Conservation (phyloP, 148 eudicot species). For the Hydrangea macrophylla region DNA sequence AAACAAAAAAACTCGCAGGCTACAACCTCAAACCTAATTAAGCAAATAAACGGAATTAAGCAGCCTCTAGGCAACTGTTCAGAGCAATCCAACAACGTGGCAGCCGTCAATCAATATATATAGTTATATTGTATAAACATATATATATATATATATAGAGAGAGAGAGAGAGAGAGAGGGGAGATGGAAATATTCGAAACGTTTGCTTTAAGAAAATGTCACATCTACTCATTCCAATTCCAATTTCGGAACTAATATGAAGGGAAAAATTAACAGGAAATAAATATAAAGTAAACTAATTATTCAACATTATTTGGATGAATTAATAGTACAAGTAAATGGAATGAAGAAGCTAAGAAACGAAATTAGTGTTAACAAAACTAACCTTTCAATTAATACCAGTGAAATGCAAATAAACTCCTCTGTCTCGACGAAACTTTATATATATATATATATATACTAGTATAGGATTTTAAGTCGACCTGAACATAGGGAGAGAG, state of each 20-base stretch:
- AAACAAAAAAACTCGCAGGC: not conserved
- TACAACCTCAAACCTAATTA: not conserved
- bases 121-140: no score
- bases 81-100: not conserved
- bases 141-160: not conserved
- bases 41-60: not conserved
- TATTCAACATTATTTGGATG: not conserved
- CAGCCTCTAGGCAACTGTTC: no score
- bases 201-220: constrained; percentile 20
- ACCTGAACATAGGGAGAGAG: not conserved
- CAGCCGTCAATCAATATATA: not conserved
- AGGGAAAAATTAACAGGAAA: not conserved
- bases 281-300: not conserved
- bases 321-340: not conserved
- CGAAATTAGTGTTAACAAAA: not conserved
- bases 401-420: not conserved
- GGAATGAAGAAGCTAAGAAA: not conserved
- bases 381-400: constrained; percentile 16
- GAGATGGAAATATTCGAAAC: constrained; percentile 16
- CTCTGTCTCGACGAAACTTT: not conserved
- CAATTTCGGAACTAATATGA: not conserved
- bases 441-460: no score
- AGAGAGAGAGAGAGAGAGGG: not conserved
- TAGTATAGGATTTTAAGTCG: no score
- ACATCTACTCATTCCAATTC: constrained; percentile 8